Evolutionary conservation across 2,329 filamentous ascomycete genomes (phyloP).

Genomic region (Pyricularia sp.): DNA sequence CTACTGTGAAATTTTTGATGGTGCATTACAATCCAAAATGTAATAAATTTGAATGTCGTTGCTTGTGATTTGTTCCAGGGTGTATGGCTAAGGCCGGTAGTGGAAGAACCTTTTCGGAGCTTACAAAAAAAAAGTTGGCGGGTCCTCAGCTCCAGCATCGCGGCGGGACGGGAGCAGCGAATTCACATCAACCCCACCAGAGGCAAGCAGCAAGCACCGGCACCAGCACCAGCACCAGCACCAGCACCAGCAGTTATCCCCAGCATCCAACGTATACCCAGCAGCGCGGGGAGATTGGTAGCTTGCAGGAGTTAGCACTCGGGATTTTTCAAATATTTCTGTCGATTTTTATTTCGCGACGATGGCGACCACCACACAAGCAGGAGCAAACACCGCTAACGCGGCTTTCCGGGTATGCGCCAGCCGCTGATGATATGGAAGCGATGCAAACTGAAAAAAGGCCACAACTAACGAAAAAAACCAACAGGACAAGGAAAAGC

Average conservation of each 20-base stretch:
- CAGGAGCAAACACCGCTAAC: constrained; percentile 34
- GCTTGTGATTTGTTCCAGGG: neutral
- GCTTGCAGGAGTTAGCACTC: neutral
- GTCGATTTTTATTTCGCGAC: constrained; percentile 8
- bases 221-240: neutral
- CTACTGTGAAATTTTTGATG: neutral
- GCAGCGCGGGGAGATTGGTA: neutral
- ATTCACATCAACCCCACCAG: constrained; percentile 4
- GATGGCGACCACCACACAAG: constrained; percentile 36
- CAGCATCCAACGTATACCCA: neutral
- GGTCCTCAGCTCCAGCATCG: neutral
- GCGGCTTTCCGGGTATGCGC: constrained; percentile 45
- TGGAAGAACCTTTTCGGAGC: constrained; percentile 6
- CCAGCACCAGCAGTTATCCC: neutral
- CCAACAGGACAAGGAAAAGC: constrained; percentile 85
- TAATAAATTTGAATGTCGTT: neutral
- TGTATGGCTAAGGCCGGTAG: neutral
- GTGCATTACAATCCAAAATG: neutral
- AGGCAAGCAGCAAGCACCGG: neutral
- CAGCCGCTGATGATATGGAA: constrained; percentile 14
- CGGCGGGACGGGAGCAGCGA: neutral
- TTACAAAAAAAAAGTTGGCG: neutral
- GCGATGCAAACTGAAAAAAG: constrained; percentile 10
- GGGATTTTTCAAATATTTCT: neutral
- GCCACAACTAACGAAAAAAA: constrained; percentile 21